Conservation (phyloP, 495 filamentous ascomycete genomes). For the Lophium mytilinum region DNA sequence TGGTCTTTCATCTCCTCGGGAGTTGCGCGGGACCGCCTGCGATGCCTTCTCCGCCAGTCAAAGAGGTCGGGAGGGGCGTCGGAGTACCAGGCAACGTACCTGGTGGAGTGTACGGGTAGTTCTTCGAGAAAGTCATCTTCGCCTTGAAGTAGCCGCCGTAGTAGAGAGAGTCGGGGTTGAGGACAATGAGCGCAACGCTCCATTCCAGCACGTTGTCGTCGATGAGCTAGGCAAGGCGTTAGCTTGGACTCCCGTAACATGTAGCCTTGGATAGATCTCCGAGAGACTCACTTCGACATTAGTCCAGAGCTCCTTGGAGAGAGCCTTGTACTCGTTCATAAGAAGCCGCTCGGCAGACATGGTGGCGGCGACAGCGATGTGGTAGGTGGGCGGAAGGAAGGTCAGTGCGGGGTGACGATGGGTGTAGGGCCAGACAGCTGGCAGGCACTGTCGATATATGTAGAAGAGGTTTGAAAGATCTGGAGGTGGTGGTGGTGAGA, state of each 20-base stretch:
- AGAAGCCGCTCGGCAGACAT: constrained; percentile 63
- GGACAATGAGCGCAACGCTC: constrained; percentile 79
- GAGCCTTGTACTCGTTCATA: constrained; percentile 78
- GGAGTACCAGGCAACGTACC: constrained; percentile 30
- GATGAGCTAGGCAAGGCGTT: constrained; percentile 42
- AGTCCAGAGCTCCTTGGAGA: constrained; percentile 86
- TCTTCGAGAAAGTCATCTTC: constrained; percentile 74
- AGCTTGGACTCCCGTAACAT: too few relatives aligned
- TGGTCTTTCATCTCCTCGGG: too few relatives aligned
- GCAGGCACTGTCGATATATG: too few relatives aligned
- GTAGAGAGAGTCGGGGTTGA: constrained; percentile 85
- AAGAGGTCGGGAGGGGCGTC: background rate
- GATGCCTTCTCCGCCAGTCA: background rate
- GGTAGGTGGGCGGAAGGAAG: too few relatives aligned
- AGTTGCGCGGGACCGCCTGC: too few relatives aligned
- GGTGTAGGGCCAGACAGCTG: too few relatives aligned
- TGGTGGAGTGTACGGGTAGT: constrained; percentile 89
- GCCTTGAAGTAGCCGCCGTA: constrained; percentile 90
- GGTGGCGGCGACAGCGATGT: too few relatives aligned
- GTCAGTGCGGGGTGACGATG: too few relatives aligned
- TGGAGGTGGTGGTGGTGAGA: too few relatives aligned
- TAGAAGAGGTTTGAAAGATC: too few relatives aligned
- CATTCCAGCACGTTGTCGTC: constrained; percentile 74
- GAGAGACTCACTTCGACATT: constrained; percentile 61
- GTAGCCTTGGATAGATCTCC: background rate